These are phyloP conservation scores for Bjerkandera adusta DNA, from an alignment of 1,284 basidiomycete species.

Conservation along the genomic window DNA sequence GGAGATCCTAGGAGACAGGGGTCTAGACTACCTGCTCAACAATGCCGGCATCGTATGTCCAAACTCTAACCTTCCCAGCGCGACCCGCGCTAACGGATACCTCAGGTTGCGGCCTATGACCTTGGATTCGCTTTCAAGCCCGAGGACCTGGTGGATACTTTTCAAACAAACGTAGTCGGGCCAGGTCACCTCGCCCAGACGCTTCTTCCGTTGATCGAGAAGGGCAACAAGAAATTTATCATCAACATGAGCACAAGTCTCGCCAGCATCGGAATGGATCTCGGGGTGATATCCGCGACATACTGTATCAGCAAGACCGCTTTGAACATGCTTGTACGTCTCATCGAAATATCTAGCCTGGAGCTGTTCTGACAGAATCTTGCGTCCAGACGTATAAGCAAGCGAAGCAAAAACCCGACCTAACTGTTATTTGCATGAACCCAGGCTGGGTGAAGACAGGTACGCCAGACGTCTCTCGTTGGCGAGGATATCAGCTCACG, in stretches of 20 bases:
- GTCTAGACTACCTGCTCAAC: conserved; percentile 39
- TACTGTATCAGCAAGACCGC: conserved; percentile 31
- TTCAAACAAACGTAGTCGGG: conserved; percentile 33
- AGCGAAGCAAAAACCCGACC: conserved; percentile 22
- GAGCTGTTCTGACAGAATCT: not conserved
- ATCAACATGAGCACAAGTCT: conserved; percentile 33
- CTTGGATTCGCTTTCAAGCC: conserved; percentile 24
- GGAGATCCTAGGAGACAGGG: conserved; percentile 27
- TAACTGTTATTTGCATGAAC: conserved; percentile 25
- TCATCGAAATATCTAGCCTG: not conserved
- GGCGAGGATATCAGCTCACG: not conserved
- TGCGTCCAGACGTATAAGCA: conserved; percentile 31
- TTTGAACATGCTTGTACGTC: conserved; percentile 30
- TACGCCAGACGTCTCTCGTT: not conserved
- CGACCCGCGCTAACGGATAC: not conserved
- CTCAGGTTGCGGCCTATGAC: conserved; percentile 25
- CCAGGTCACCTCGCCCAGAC: conserved; percentile 31
- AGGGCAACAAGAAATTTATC: conserved; percentile 32
- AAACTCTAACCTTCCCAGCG: not conserved
- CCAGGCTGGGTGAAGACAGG: conserved; percentile 34
- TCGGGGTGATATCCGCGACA: conserved; percentile 17
- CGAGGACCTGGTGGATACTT: conserved; percentile 18
- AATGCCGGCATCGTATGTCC: conserved; percentile 36
- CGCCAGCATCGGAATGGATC: conserved; percentile 29
- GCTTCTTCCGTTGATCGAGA: conserved; percentile 32